Conservation (phyloP, 176 grass and related monocot species). For the Musa itinerans region DNA sequence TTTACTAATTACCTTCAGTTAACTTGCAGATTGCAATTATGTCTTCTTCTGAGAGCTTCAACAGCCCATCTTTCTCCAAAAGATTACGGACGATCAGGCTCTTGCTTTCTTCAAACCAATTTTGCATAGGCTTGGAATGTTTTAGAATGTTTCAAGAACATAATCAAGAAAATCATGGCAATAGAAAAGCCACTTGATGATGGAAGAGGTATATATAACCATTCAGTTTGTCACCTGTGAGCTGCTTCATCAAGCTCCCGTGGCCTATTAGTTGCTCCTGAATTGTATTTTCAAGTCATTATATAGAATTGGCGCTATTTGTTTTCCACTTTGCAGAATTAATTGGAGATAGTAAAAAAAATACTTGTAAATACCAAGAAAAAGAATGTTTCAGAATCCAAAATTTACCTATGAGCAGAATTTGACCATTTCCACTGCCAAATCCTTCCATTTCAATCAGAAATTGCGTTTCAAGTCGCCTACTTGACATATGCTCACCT, state of each 20-base stretch:
- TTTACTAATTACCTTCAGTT: conserved; percentile 61
- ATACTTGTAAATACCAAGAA: conserved; percentile 12
- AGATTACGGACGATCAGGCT: conserved; percentile 61
- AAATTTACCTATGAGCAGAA: conserved; percentile 78
- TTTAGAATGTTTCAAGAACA: background rate
- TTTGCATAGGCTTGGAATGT: background rate
- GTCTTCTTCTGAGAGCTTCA: conserved; percentile 76
- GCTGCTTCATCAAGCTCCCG: conserved; percentile 97
- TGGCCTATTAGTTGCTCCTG: conserved; percentile 94
- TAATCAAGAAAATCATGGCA: conserved; percentile 8
- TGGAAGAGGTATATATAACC: conserved; percentile 90
- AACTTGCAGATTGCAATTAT: conserved; percentile 58
- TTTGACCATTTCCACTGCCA: conserved; percentile 76
- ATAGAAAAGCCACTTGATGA: conserved; percentile 50
- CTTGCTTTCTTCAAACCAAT: conserved; percentile 65
- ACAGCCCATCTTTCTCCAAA: conserved; percentile 88
- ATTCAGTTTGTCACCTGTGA: conserved; percentile 70
- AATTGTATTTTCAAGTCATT: conserved; percentile 12
- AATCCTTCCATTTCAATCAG: conserved; percentile 98
- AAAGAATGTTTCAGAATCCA: conserved; percentile 4
- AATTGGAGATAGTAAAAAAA: background rate
- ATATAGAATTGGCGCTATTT: background rate
- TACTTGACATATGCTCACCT: conserved; percentile 95
- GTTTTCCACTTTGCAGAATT: background rate
- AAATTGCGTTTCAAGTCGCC: conserved; percentile 94